These are phyloP conservation scores for Rhodotorula sp. DNA, from an alignment of 1,284 basidiomycete species.

Conservation along the genomic window DNA sequence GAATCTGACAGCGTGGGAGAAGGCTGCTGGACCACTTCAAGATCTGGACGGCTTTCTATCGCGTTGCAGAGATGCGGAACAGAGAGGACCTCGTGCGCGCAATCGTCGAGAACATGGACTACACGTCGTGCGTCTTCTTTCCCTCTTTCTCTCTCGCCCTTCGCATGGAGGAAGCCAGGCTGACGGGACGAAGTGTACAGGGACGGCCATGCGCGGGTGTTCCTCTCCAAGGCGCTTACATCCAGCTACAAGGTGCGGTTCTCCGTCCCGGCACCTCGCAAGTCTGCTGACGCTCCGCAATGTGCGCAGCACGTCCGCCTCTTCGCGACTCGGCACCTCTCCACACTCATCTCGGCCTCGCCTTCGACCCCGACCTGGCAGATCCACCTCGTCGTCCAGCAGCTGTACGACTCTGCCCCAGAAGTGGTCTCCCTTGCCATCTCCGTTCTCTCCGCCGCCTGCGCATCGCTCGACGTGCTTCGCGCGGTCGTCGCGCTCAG, in stretches of 20 bases:
- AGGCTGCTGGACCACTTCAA: constrained; percentile 88
- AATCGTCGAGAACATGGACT: constrained; percentile 90
- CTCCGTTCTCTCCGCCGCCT: constrained; percentile 62
- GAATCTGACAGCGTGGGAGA: not conserved
- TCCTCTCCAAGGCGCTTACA: constrained; percentile 89
- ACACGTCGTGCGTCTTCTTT: constrained; percentile 73
- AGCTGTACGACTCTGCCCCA: constrained; percentile 87
- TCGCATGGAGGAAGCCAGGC: not conserved
- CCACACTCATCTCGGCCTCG: constrained; percentile 49
- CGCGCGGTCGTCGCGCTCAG: not conserved
- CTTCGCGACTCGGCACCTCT: constrained; percentile 85
- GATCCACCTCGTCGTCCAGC: constrained; percentile 83
- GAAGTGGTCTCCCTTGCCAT: constrained; percentile 90
- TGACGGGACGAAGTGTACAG: constrained; percentile 55
- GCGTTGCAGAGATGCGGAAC: constrained; percentile 83
- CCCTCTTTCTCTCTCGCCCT: not conserved
- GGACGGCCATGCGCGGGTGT: constrained; percentile 86
- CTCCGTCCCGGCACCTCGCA: not conserved
- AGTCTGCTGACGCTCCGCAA: not conserved
- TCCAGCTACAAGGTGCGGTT: constrained; percentile 75
- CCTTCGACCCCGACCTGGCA: constrained; percentile 61
- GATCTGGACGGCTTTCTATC: constrained; percentile 93
- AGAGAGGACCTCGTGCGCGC: constrained; percentile 88
- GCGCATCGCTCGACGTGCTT: not conserved
- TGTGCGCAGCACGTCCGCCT: constrained; percentile 73